Evolutionary conservation across 768 basidiomycete genomes (phyloP).

Genomic region (Leccinum olivaceopallidum): DNA sequence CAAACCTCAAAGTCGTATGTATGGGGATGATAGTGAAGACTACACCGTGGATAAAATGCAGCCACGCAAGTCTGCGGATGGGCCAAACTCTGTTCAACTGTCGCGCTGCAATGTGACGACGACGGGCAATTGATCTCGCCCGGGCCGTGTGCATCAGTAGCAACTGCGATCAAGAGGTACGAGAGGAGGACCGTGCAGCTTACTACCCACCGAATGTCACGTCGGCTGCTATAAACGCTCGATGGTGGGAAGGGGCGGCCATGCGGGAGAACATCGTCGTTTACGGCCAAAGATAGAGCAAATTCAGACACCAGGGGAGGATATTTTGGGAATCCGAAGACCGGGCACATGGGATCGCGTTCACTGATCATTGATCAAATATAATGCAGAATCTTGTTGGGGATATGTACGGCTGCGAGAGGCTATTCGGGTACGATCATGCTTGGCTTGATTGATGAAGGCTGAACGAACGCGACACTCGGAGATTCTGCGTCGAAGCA

Average conservation of each 20-base stretch:
- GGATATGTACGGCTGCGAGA: neutral
- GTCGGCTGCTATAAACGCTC: neutral
- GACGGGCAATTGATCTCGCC: neutral
- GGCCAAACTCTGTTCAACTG: too few species aligned
- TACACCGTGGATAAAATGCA: too few species aligned
- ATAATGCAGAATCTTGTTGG: neutral
- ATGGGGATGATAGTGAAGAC: neutral
- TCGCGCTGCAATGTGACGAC: neutral
- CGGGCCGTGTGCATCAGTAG: neutral
- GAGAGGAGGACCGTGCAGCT: neutral
- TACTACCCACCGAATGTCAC: neutral
- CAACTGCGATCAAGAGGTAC: neutral
- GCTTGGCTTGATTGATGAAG: neutral
- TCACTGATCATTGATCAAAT: neutral
- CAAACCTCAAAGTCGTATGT: too few species aligned
- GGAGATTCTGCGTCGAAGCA: neutral
- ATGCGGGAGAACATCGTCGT: neutral
- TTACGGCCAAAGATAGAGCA: neutral
- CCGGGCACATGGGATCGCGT: neutral
- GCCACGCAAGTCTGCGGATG: too few species aligned
- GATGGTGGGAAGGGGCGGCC: neutral
- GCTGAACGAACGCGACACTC: neutral
- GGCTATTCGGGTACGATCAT: neutral
- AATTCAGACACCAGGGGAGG: neutral
- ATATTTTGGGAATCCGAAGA: neutral